Conservation (phyloP, 495 filamentous ascomycete species). For the Margaritispora aquatica region DNA sequence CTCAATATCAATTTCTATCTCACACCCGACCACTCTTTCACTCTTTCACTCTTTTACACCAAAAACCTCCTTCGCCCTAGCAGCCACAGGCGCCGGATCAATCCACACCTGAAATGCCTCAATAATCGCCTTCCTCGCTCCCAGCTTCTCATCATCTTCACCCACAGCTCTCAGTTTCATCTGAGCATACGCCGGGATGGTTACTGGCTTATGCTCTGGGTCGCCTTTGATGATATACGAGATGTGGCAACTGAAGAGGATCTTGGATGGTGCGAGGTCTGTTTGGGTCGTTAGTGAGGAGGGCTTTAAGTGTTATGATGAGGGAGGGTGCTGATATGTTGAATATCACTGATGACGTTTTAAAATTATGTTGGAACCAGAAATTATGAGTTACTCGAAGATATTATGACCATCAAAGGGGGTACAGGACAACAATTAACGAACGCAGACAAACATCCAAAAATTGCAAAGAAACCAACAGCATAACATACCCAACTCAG, state of each 20-base stretch:
- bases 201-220: conserved; percentile 22
- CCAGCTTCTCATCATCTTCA: conserved; percentile 10
- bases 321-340: too few relatives aligned
- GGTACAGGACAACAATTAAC: too few relatives aligned
- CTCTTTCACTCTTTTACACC: too few relatives aligned
- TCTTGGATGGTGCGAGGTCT: conserved; percentile 20
- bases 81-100: neutral
- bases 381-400: too few relatives aligned
- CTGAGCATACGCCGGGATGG: conserved; percentile 21
- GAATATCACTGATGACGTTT: too few relatives aligned
- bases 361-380: too few relatives aligned
- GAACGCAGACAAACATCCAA: neutral
- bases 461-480: neutral
- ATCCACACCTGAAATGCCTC: neutral
- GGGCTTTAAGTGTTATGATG: neutral
- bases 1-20: too few relatives aligned
- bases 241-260: conserved; percentile 23
- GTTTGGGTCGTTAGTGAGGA: neutral
- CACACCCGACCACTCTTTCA: too few relatives aligned
- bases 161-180: neutral
- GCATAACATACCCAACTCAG: conserved; percentile 16
- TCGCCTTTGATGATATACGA: conserved; percentile 24
- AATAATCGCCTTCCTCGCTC: conserved; percentile 22
- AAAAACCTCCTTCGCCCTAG: conserved; percentile 3
- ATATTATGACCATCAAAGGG: too few relatives aligned